phyloP scores from a whole-genome alignment of 768 basidiomycete species.

The Rhizopogon sp. region DNA sequence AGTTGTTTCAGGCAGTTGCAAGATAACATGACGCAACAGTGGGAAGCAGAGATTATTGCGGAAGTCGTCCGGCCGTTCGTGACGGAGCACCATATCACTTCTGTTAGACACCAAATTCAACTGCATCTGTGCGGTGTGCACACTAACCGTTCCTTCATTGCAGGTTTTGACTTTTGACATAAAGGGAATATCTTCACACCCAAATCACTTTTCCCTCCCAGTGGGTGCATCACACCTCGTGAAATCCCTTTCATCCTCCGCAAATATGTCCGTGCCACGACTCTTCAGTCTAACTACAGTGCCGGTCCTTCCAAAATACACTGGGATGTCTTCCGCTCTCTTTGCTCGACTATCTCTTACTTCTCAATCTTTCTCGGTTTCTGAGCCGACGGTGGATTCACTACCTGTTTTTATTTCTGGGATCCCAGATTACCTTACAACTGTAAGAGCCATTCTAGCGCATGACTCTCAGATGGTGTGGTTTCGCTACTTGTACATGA shows the following conservation, averaged over 20 bases:
- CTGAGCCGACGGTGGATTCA: background rate
- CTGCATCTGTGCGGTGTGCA: slow-evolving; percentile 13
- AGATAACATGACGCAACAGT: slow-evolving; percentile 65
- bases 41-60: slow-evolving; percentile 61
- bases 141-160: background rate
- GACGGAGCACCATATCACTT: slow-evolving; percentile 51
- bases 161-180: slow-evolving; percentile 87
- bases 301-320: slow-evolving; percentile 56
- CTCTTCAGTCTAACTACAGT: slow-evolving; percentile 61
- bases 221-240: slow-evolving; percentile 47
- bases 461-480: slow-evolving; percentile 79
- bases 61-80: slow-evolving; percentile 56
- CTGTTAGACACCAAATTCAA: slow-evolving; percentile 37
- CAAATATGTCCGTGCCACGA: slow-evolving; percentile 27
- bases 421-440: slow-evolving; percentile 45
- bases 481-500: slow-evolving; percentile 85
- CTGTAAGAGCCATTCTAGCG: slow-evolving; percentile 62
- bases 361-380: slow-evolving; percentile 4
- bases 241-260: slow-evolving; percentile 20
- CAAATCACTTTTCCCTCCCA: slow-evolving; percentile 77
- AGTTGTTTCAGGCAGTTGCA: slow-evolving; percentile 47
- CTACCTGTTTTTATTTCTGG: slow-evolving; percentile 50
- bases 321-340: slow-evolving; percentile 46
- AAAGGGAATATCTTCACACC: slow-evolving; percentile 74
- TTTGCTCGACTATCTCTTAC: slow-evolving; percentile 43